These are phyloP conservation scores for Hippophae tibetana DNA, from an alignment of 306 rosid genomes.

Conservation along the genomic window DNA sequence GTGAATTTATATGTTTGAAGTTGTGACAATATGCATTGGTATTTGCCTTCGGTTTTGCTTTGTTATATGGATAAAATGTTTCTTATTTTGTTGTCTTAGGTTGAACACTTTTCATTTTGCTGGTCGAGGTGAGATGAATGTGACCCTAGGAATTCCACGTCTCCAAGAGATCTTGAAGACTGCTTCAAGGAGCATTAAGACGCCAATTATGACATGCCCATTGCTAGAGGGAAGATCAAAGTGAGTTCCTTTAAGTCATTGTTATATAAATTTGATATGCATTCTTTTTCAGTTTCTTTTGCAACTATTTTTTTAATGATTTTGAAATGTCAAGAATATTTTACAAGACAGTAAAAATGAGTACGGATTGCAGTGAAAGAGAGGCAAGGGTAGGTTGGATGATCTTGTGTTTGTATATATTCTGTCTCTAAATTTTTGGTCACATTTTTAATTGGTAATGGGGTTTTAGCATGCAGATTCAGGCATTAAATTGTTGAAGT, in stretches of 20 bases:
- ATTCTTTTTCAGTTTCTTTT: neutral
- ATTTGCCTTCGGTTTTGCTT: neutral
- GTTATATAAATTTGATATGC: neutral
- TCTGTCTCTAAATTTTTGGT: too few relatives aligned
- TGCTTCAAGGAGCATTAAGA: constrained; percentile 63
- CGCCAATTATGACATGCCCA: constrained; percentile 94
- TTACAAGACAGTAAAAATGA: neutral
- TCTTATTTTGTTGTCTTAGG: constrained; percentile 31
- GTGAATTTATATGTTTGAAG: too few relatives aligned
- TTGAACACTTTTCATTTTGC: constrained; percentile 92
- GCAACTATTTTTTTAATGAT: neutral
- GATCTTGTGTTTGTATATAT: neutral
- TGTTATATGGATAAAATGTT: neutral
- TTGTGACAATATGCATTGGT: too few relatives aligned
- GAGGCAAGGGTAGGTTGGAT: neutral
- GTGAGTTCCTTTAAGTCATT: constrained; percentile 41
- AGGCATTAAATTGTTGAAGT: too few relatives aligned
- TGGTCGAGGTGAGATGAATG: constrained; percentile 96
- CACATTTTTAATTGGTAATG: too few relatives aligned
- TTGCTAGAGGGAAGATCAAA: constrained; percentile 41
- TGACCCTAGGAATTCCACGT: constrained; percentile 94
- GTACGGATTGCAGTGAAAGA: neutral
- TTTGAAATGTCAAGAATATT: neutral
- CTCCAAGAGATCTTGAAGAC: constrained; percentile 84
- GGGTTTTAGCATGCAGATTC: too few relatives aligned